Evolutionary conservation across 805 yeast genomes (phyloP), one percentile per base, ranked within the genome.

Genomic region (Cyberlindnera americana): DNA sequence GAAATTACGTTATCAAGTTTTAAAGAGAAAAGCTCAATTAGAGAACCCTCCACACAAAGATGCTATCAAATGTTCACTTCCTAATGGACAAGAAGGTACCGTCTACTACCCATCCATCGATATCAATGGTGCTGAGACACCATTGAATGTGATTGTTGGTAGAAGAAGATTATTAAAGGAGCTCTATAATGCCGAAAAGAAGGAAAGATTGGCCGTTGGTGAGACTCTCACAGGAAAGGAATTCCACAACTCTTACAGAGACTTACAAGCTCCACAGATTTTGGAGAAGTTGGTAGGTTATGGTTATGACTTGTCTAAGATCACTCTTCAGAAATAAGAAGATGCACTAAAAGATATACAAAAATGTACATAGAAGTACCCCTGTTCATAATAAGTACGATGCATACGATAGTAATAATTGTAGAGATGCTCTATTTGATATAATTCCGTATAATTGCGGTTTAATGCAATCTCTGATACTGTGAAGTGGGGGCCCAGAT

Each of bases 1-100:
- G 98, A 77, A 76, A 53, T 70, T 93, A 50, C 82, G 91, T 56
- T 90, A 83, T 61, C 75, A 78, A 41, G 79, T 93, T 13, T 61
- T 91, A 55, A 64, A 63, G 53, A 60, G 62, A 43, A 56, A 63
- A 53, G 65, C 65, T 52, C 70, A 55, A 52, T 50, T 54, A 37
- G 67, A 64, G 41, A 64, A 64, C 46, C 68, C 70, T 43, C 62
- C 64, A 40, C 69, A 68, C 40, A 60, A 57, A 44, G 59, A 60
- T 31, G 54, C 63, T 4, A 65, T 60, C 38, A 50, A 60, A 16
- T 63, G 67, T 24, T 53, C 60, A 17, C 44, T 52, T 8, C 53
- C 50, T 3, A 52, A 58, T 15, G 67, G 66, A 7, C 59, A 62
- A 8, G 43, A 50, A 10, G 59, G 56, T 13, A 59, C 68, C 19